Base-by-base conservation (phyloP, 345 rosid genomes). In the Eucalyptus guilfoylei region DNA sequence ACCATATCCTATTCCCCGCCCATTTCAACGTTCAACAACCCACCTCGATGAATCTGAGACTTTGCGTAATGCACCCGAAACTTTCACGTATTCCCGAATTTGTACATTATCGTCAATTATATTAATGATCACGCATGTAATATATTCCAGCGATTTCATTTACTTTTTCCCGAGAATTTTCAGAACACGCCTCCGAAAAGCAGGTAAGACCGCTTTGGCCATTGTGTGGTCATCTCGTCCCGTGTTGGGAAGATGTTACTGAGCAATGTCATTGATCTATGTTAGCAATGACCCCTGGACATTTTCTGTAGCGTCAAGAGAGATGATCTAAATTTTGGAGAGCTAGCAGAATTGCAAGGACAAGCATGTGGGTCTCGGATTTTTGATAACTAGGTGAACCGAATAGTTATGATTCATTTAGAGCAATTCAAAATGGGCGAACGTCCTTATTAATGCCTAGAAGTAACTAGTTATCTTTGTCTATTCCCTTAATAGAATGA, bases 1-100 rank as follows among this genome's bases (percentile, higher is more conserved):
- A 12, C 47, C 47, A 37, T 23, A 11, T 40, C 83, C 15, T 6
- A 21, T 76, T 34, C 26, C 28, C 44, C 45, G 32, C 62, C 60
- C 26, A 48, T 52, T 83, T 87, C 90, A 85, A 87, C 91, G 50
- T 87, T 81, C 91, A 64, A 21, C 83, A 8, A 21, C 47, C 30
- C 47, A 86, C 89, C 42, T 37, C 28, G 86, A 81, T 44, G 54
- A 86, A 14, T 16, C 9, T 37, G 30, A 80, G 28, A 88, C 19
- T 88, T 80, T 50, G 88, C 89, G 86, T 80, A 6, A 9, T 7
- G 23, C 90, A 24, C 60, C 60, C 90, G 86, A 81, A 86, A 85
- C 58, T 86, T 32, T 24, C 11, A 45, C 11, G 30, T 49, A 28
- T 30, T 88, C 89, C 34, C 89, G 47, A 88, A 76, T 19, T 76